phyloP scores from a whole-genome alignment of 345 rosid species.

The Cardamine resedifolia region DNA sequence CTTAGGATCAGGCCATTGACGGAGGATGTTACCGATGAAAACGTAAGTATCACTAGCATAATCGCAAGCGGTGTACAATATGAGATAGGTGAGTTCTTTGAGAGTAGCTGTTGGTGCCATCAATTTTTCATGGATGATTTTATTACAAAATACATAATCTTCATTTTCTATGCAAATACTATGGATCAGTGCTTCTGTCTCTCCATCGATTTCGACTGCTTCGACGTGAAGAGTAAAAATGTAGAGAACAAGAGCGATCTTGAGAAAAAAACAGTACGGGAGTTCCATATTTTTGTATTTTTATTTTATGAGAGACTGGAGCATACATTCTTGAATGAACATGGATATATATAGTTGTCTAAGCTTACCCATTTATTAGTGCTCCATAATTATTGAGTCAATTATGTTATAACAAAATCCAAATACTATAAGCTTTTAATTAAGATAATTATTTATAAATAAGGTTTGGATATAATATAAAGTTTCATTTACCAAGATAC shows the following conservation, averaged over 20 bases:
- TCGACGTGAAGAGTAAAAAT: not conserved
- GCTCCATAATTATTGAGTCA: constrained; percentile 5
- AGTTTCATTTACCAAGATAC: too few relatives aligned
- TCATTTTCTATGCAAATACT: constrained; percentile 8
- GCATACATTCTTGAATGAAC: constrained; percentile 9
- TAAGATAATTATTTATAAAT: too few relatives aligned
- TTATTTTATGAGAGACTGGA: not conserved
- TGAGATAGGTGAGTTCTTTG: constrained; percentile 10
- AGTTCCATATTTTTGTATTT: constrained; percentile 12
- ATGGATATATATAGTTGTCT: constrained; percentile 10
- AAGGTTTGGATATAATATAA: too few relatives aligned
- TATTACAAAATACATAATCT: constrained; percentile 17
- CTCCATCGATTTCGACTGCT: not conserved
- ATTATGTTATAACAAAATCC: not conserved
- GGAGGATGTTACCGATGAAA: constrained; percentile 26
- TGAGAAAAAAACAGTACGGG: not conserved
- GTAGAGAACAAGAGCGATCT: not conserved
- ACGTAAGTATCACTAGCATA: constrained; percentile 23
- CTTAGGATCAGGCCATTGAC: not conserved
- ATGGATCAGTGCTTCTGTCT: constrained; percentile 18
- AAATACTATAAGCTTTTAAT: too few relatives aligned
- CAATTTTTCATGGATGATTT: constrained; percentile 3
- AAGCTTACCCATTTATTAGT: not conserved
- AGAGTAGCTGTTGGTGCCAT: constrained; percentile 4
- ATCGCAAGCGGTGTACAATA: not conserved